Conservation (phyloP, 805 yeast species). For the Metschnikowia aberdeeniae region DNA sequence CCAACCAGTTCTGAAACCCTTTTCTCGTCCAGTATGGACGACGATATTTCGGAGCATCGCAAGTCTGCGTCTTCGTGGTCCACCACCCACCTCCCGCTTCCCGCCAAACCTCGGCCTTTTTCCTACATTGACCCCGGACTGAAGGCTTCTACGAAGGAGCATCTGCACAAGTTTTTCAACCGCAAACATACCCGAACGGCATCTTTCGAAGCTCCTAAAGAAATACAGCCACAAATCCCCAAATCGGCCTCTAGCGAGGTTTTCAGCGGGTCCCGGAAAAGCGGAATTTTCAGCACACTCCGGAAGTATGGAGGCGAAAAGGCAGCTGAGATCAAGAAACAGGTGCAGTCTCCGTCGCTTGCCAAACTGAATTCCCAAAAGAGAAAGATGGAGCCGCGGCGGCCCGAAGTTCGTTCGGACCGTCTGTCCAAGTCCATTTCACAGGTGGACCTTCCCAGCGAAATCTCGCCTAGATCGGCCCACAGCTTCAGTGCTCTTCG, state of each 20-base stretch:
- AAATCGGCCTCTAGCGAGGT: background rate
- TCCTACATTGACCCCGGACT: constrained; percentile 34
- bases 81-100: constrained; percentile 18
- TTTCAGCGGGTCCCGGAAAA: constrained; percentile 17
- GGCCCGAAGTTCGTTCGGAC: background rate
- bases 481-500: constrained; percentile 6
- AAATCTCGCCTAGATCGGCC: constrained; percentile 12
- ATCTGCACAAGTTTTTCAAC: constrained; percentile 43
- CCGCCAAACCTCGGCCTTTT: constrained; percentile 33
- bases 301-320: constrained; percentile 39
- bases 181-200: constrained; percentile 62
- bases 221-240: constrained; percentile 1
- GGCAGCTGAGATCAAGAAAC: constrained; percentile 35
- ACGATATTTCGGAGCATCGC: constrained; percentile 21
- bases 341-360: constrained; percentile 14
- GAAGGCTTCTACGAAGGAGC: constrained; percentile 20
- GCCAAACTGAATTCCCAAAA: constrained; percentile 1
- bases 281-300: constrained; percentile 38
- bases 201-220: constrained; percentile 27
- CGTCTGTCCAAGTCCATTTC: constrained; percentile 1
- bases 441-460: background rate
- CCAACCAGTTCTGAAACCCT: background rate
- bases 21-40: background rate
- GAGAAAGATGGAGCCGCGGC: background rate
- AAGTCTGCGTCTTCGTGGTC: constrained; percentile 31